Evolutionary conservation across 1,284 basidiomycete genomes (phyloP).

Genomic region (Boletus smithii): DNA sequence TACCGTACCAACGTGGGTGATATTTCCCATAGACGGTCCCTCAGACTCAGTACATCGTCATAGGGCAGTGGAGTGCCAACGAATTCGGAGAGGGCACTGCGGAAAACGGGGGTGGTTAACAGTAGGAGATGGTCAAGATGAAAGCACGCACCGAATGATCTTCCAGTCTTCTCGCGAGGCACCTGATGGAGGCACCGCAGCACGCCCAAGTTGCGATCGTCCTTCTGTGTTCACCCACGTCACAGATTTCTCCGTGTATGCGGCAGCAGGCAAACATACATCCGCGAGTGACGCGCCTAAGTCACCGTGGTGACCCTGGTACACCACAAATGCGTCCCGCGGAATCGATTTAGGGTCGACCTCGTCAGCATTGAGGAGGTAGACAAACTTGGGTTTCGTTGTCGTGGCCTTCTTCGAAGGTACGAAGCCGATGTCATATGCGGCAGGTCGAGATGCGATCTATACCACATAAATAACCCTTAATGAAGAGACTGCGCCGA

Average conservation of each 20-base stretch:
- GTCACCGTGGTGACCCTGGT: slow-evolving; percentile 99
- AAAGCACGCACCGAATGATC: slow-evolving; percentile 71
- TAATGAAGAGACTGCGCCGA: slow-evolving; percentile 22
- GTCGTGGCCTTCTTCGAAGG: slow-evolving; percentile 75
- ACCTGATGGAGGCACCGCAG: slow-evolving; percentile 94
- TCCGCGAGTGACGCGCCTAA: slow-evolving; percentile 95
- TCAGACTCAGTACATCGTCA: slow-evolving; percentile 82
- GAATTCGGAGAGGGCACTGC: slow-evolving; percentile 88
- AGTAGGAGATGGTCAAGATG: background rate
- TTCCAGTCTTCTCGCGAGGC: slow-evolving; percentile 98
- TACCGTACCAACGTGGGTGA: slow-evolving; percentile 90
- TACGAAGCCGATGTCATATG: slow-evolving; percentile 93
- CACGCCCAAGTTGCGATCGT: slow-evolving; percentile 85
- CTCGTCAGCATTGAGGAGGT: slow-evolving; percentile 96
- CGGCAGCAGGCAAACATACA: slow-evolving; percentile 89
- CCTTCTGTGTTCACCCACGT: slow-evolving; percentile 99
- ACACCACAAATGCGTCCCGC: slow-evolving; percentile 93
- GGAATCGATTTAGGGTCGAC: slow-evolving; percentile 90
- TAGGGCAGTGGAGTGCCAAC: slow-evolving; percentile 82
- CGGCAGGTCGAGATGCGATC: slow-evolving; percentile 89
- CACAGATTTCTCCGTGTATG: slow-evolving; percentile 93
- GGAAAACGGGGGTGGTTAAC: background rate
- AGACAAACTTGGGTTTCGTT: slow-evolving; percentile 91
- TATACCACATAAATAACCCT: slow-evolving; percentile 26
- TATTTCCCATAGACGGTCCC: slow-evolving; percentile 97